Conservation (phyloP, 805 yeast genomes). For the Zygotorulaspora sp. region DNA sequence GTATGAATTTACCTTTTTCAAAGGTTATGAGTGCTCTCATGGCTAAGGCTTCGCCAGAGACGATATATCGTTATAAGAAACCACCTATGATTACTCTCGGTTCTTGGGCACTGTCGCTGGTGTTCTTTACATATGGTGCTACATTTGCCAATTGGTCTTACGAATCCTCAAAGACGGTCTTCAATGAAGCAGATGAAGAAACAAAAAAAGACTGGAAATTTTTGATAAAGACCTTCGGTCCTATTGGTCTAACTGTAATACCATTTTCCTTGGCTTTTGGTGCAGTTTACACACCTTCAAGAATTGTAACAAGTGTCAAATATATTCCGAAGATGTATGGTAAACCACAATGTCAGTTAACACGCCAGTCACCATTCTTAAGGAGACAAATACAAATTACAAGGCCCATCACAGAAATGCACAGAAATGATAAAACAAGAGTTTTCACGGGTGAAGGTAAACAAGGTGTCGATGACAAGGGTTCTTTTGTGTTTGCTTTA, state of each 20-base stretch:
- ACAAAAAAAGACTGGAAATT: constrained; percentile 16
- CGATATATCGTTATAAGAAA: constrained; percentile 21
- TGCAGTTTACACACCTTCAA: constrained; percentile 24
- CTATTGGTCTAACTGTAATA: constrained; percentile 23
- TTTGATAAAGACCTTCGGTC: constrained; percentile 22
- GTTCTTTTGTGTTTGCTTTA: constrained; percentile 27
- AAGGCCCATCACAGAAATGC: constrained; percentile 17
- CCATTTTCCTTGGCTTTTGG: constrained; percentile 28
- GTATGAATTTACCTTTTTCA: constrained; percentile 20
- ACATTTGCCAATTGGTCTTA: constrained; percentile 30
- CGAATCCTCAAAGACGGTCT: constrained; percentile 19
- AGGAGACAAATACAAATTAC: constrained; percentile 16
- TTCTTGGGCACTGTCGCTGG: constrained; percentile 23
- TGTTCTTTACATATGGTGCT: constrained; percentile 27
- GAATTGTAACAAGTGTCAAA: constrained; percentile 27
- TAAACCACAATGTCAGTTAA: constrained; percentile 20
- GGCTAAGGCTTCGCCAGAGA: constrained; percentile 21
- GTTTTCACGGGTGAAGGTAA: constrained; percentile 31
- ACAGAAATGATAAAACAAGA: constrained; percentile 17
- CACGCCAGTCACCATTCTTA: constrained; percentile 22
- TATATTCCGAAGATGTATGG: constrained; percentile 23
- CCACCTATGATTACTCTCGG: constrained; percentile 19
- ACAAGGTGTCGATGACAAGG: constrained; percentile 32
- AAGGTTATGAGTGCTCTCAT: constrained; percentile 21
- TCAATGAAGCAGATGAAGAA: constrained; percentile 12